Percentiles rank a stretch among this genome's conserved stretches.
Conservation (phyloP, 306 rosid species). For the Myrica gale region DNA sequence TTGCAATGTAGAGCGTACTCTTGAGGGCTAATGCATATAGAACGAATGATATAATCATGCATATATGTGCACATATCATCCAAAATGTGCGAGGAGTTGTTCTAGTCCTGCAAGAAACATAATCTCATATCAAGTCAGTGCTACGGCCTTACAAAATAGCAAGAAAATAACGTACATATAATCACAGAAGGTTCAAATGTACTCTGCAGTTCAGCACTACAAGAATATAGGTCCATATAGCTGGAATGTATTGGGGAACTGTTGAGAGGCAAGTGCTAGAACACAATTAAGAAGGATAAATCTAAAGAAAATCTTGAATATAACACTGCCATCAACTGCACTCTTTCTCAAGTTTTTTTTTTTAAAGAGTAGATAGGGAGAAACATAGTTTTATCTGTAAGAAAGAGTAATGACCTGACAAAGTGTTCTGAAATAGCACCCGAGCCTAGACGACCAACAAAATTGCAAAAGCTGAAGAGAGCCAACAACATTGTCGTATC, state of each 20-base stretch:
- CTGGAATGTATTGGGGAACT: background rate
- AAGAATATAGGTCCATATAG: slow-evolving; percentile 18
- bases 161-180: slow-evolving; percentile 4
- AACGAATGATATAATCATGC: slow-evolving; percentile 53
- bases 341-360: background rate
- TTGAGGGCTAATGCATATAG: slow-evolving; percentile 55
- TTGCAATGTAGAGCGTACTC: slow-evolving; percentile 65
- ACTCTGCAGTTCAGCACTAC: slow-evolving; percentile 1
- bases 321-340: background rate
- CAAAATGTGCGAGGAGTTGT: slow-evolving; percentile 68
- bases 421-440: slow-evolving; percentile 82
- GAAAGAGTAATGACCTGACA: slow-evolving; percentile 54
- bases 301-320: background rate
- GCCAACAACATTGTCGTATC: slow-evolving; percentile 66
- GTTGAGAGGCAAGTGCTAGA: background rate
- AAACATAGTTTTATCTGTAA: background rate
- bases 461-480: slow-evolving; percentile 81
- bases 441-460: slow-evolving; percentile 74
- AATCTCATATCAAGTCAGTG: slow-evolving; percentile 20
- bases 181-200: background rate
- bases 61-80: slow-evolving; percentile 61
- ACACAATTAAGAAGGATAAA: background rate
- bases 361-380: background rate
- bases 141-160: slow-evolving; percentile 4
- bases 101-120: slow-evolving; percentile 44